Evolutionary conservation across 106 monocot species (phyloP).

Genomic region (Dendrobium huoshanense): DNA sequence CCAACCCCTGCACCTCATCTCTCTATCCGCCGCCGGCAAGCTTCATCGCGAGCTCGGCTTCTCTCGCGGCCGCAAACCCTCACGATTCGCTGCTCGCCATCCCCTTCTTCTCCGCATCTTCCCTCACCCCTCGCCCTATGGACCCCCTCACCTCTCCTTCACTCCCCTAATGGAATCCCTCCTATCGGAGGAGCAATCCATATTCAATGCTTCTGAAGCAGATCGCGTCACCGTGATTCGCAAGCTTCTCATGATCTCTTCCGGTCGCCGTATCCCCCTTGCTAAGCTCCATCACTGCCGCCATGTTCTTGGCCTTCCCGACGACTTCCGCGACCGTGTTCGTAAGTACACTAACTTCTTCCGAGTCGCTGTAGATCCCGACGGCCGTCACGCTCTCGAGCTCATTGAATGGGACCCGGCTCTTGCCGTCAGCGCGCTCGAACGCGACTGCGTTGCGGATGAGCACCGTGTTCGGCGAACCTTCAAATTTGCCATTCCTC

Average conservation of each 20-base stretch:
- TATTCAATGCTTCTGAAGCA: conserved; percentile 32
- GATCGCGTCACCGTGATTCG: conserved; percentile 37
- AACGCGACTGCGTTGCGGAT: conserved; percentile 58
- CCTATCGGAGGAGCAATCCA: conserved; percentile 43
- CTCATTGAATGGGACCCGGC: conserved; percentile 58
- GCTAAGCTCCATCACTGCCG: conserved; percentile 87
- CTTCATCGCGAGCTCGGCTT: conserved; percentile 68
- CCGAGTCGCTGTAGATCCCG: conserved; percentile 49
- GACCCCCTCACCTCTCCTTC: conserved; percentile 34
- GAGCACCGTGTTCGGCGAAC: conserved; percentile 57
- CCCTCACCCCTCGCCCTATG: conserved; percentile 23
- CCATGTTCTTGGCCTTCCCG: conserved; percentile 58
- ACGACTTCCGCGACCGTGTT: conserved; percentile 85
- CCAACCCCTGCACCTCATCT: conserved; percentile 35
- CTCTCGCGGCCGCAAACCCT: conserved; percentile 61
- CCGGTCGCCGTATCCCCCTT: conserved; percentile 51
- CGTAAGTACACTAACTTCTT: conserved; percentile 57
- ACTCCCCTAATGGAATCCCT: conserved; percentile 64
- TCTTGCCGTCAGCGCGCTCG: conserved; percentile 72
- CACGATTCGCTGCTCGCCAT: conserved; percentile 34
- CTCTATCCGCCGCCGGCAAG: conserved; percentile 55
- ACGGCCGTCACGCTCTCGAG: conserved; percentile 57
- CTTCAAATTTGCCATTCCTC: conserved; percentile 63
- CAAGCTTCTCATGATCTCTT: conserved; percentile 86
- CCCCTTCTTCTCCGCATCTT: conserved; percentile 48